Evolutionary conservation across 2,329 filamentous ascomycete genomes (phyloP).

Genomic region (Hymenoscyphus repandus): DNA sequence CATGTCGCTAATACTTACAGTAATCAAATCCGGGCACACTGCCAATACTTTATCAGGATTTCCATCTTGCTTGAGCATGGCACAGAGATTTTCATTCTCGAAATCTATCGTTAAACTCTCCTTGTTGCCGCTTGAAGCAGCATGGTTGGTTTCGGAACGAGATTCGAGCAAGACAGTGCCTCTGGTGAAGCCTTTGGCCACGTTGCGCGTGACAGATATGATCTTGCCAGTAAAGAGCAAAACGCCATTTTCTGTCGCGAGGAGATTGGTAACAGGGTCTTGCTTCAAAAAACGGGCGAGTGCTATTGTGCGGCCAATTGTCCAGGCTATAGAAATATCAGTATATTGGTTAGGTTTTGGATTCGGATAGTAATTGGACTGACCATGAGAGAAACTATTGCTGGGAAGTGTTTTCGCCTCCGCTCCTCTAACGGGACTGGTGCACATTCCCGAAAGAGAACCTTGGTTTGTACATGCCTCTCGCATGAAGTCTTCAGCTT

Average conservation of each 20-base stretch:
- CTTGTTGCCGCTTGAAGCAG: not conserved
- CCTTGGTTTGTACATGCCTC: conserved; percentile 24
- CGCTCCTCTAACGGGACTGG: conserved; percentile 22
- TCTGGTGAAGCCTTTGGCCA: conserved; percentile 27
- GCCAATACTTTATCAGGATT: conserved; percentile 22
- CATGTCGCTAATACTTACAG: conserved; percentile 4
- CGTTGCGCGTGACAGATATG: conserved; percentile 24
- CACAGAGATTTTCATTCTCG: conserved; percentile 29
- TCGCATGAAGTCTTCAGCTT: conserved; percentile 28
- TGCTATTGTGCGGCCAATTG: conserved; percentile 55
- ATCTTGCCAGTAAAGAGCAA: conserved; percentile 29
- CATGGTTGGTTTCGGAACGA: conserved; percentile 7
- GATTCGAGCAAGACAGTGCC: conserved; percentile 24
- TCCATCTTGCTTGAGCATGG: conserved; percentile 16
- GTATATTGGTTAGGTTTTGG: not conserved
- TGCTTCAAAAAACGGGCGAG: conserved; percentile 28
- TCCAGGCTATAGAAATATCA: conserved; percentile 32
- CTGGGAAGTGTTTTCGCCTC: conserved; percentile 27
- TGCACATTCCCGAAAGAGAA: conserved; percentile 25
- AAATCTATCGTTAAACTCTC: conserved; percentile 24
- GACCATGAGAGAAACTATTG: conserved; percentile 29
- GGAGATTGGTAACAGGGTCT: conserved; percentile 23
- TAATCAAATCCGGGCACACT: conserved; percentile 28
- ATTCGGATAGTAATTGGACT: not conserved
- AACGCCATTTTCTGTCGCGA: conserved; percentile 24